Evolutionary conservation across 2,329 filamentous ascomycete species (phyloP).

Genomic region (Aureobasidium lini): DNA sequence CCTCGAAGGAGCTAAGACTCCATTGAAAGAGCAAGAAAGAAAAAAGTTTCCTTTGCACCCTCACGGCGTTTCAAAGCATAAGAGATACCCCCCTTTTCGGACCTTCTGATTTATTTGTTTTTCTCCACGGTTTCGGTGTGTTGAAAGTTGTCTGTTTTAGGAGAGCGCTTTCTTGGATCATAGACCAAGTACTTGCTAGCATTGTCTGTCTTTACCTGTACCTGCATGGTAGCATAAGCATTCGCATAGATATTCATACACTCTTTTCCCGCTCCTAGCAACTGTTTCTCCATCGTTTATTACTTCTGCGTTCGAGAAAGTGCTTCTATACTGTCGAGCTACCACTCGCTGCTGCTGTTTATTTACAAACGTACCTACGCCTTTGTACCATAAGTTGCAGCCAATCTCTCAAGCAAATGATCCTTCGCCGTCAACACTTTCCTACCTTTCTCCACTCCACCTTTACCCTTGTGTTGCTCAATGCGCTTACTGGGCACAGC

Average conservation of each 20-base stretch:
- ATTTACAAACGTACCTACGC: not conserved
- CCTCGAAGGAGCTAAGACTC: not conserved
- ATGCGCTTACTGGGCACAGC: slow-evolving; percentile 49
- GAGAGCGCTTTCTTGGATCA: not conserved
- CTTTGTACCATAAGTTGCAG: slow-evolving; percentile 48
- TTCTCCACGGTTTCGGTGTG: not conserved
- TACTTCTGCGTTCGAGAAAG: no score
- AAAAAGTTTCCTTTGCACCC: not conserved
- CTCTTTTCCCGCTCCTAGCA: not conserved
- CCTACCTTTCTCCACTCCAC: slow-evolving; percentile 31
- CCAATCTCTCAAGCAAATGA: slow-evolving; percentile 51
- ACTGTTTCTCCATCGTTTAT: no score
- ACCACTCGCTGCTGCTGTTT: no score
- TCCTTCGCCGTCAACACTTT: slow-evolving; percentile 50
- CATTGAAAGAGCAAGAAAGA: not conserved
- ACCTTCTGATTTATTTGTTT: not conserved
- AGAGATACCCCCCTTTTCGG: not conserved
- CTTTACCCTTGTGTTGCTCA: slow-evolving; percentile 28
- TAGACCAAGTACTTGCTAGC: not conserved
- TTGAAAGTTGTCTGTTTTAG: not conserved
- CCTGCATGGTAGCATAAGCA: not conserved
- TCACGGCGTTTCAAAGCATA: not conserved
- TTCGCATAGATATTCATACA: not conserved
- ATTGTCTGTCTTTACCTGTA: not conserved
- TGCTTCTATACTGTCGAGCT: no score